Evolutionary conservation across 495 filamentous ascomycete species (phyloP).

Genomic region (Cudoniella acicularis): DNA sequence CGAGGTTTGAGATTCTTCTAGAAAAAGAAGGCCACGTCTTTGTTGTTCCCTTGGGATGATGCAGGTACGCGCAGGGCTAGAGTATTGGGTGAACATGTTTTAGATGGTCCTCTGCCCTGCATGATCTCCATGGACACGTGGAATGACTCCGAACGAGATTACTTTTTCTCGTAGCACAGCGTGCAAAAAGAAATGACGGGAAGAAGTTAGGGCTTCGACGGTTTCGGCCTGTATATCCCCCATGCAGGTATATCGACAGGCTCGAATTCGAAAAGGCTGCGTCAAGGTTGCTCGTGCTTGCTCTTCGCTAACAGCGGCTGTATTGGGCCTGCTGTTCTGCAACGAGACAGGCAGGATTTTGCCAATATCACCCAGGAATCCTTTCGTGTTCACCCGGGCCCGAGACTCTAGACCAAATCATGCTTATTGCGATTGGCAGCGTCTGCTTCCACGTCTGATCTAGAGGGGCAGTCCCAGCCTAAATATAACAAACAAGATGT

Average conservation of each 20-base stretch:
- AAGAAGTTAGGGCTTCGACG: neutral
- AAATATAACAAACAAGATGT: neutral
- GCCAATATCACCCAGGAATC: neutral
- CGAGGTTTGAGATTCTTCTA: neutral
- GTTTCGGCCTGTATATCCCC: too few relatives aligned
- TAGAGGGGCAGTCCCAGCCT: neutral
- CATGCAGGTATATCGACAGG: too few relatives aligned
- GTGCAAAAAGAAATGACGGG: neutral
- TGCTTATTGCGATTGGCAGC: neutral
- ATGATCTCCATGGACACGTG: conserved; percentile 3
- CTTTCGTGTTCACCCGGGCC: neutral
- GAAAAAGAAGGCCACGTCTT: neutral
- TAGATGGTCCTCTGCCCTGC: neutral
- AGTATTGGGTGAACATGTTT: neutral
- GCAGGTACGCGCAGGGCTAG: conserved; percentile 1
- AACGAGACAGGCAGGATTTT: neutral
- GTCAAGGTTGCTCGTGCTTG: neutral
- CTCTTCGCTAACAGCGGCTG: neutral
- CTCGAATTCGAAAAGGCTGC: too few relatives aligned
- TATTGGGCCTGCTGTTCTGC: neutral
- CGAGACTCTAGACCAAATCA: neutral
- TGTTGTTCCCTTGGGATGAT: neutral
- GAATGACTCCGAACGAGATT: neutral
- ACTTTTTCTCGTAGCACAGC: neutral
- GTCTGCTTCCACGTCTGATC: neutral